phyloP scores from a whole-genome alignment of 2,329 filamentous ascomycete genomes.

The Scytalidium sp. region DNA sequence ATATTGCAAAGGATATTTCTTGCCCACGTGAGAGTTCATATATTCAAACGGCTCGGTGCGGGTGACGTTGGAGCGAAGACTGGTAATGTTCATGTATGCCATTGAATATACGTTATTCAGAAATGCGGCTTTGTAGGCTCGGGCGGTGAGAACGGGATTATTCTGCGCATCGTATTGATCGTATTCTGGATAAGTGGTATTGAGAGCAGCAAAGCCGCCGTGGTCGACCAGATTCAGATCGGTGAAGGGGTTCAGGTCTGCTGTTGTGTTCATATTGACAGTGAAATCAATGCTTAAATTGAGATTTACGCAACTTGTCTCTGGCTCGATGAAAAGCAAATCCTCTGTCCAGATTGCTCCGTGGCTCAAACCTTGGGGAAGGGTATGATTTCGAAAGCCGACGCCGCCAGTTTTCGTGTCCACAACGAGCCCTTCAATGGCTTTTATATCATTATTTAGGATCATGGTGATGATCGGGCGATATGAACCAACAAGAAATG shows the following conservation, averaged over 20 bases:
- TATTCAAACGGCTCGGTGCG: slow-evolving; percentile 27
- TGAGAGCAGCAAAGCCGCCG: slow-evolving; percentile 40
- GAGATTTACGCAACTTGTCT: slow-evolving; percentile 39
- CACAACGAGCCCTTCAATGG: slow-evolving; percentile 42
- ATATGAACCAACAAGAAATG: slow-evolving; percentile 27
- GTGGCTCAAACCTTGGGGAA: slow-evolving; percentile 28
- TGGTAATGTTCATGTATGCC: slow-evolving; percentile 37
- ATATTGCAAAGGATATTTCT: slow-evolving; percentile 28
- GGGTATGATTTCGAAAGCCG: slow-evolving; percentile 43
- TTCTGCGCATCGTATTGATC: slow-evolving; percentile 29
- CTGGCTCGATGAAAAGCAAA: slow-evolving; percentile 44
- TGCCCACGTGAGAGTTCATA: slow-evolving; percentile 33
- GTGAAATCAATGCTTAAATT: slow-evolving; percentile 41
- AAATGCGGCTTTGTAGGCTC: slow-evolving; percentile 43
- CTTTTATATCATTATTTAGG: slow-evolving; percentile 8
- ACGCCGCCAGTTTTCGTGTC: slow-evolving; percentile 39
- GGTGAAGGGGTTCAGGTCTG: slow-evolving; percentile 1
- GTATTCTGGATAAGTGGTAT: slow-evolving; percentile 29
- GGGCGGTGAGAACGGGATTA: slow-evolving; percentile 32
- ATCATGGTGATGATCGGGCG: slow-evolving; percentile 12
- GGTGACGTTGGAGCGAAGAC: slow-evolving; percentile 4
- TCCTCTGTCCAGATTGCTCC: slow-evolving; percentile 44
- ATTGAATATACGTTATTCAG: slow-evolving; percentile 37
- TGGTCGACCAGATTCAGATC: slow-evolving; percentile 35
- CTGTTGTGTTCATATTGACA: slow-evolving; percentile 16